These are phyloP conservation scores for Spatholobus suberectus DNA, from an alignment of 306 rosid genomes.

Conservation along the genomic window DNA sequence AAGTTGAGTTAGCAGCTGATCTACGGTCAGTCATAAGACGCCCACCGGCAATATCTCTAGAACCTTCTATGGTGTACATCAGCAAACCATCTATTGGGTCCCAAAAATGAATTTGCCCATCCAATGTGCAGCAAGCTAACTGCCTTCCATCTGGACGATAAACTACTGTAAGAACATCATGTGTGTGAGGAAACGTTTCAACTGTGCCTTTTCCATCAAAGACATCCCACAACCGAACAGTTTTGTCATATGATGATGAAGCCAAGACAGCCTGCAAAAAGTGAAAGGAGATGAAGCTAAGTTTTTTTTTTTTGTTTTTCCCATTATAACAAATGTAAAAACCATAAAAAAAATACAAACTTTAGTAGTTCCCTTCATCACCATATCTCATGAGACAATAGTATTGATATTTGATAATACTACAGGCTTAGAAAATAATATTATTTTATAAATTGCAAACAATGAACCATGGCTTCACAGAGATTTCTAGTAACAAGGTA, in stretches of 20 bases:
- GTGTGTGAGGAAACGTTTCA: slow-evolving; percentile 84
- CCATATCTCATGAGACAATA: slow-evolving; percentile 16
- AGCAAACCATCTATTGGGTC: slow-evolving; percentile 89
- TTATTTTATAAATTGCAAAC: slow-evolving; percentile 7
- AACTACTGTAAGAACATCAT: slow-evolving; percentile 88
- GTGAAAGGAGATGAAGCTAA: slow-evolving; percentile 29
- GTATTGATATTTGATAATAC: slow-evolving; percentile 3
- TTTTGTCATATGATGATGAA: slow-evolving; percentile 95
- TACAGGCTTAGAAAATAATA: slow-evolving; percentile 15
- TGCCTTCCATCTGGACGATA: slow-evolving; percentile 98
- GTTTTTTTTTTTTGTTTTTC: not conserved
- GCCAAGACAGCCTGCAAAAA: slow-evolving; percentile 74
- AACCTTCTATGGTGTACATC: slow-evolving; percentile 91
- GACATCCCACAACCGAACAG: slow-evolving; percentile 95
- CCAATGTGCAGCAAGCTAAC: slow-evolving; percentile 94
- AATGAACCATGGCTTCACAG: slow-evolving; percentile 5
- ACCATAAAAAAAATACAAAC: slow-evolving; percentile 26
- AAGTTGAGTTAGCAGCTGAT: slow-evolving; percentile 81
- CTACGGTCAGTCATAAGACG: slow-evolving; percentile 94
- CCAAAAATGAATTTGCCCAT: slow-evolving; percentile 97
- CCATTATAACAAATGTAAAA: slow-evolving; percentile 9
- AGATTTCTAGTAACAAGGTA: slow-evolving; percentile 8
- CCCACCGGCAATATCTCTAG: slow-evolving; percentile 93
- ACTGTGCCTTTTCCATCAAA: slow-evolving; percentile 89
- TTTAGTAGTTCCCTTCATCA: slow-evolving; percentile 1